Conservation (phyloP, 257 asterid genomes). For the Solanum bulbocastanum region DNA sequence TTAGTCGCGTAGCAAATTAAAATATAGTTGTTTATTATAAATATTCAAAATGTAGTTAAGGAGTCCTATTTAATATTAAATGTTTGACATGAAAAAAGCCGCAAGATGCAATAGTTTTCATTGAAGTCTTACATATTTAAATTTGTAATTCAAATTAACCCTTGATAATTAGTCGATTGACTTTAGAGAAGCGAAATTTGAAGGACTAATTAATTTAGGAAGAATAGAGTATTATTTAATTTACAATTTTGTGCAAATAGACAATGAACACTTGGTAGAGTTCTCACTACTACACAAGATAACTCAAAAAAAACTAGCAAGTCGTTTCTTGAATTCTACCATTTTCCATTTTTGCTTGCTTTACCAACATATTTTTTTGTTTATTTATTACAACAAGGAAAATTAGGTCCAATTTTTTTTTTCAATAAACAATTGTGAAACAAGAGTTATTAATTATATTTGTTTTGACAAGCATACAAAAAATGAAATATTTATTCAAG, state of each 20-base stretch:
- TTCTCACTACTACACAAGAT: not conserved
- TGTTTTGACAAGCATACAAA: not conserved
- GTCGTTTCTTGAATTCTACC: not conserved
- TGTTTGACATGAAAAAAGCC: not conserved
- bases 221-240: no score
- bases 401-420: not conserved
- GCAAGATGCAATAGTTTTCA: fast-evolving
- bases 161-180: no score
- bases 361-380: not conserved
- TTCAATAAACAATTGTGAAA: not conserved
- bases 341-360: not conserved
- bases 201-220: not conserved
- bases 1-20: no score
- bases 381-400: not conserved
- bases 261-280: not conserved
- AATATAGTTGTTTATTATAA: no score
- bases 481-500: no score
- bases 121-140: no score
- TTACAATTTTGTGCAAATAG: no score
- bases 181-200: no score
- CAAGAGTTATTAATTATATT: not conserved
- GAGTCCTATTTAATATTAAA: no score
- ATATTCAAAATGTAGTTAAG: no score
- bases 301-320: not conserved
- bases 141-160: no score